A percentile compares a stretch with the other conserved stretches of the same genome.
Evolutionary conservation across 2,329 filamentous ascomycete species (phyloP).

Genomic region (Penicillium concentricum): DNA sequence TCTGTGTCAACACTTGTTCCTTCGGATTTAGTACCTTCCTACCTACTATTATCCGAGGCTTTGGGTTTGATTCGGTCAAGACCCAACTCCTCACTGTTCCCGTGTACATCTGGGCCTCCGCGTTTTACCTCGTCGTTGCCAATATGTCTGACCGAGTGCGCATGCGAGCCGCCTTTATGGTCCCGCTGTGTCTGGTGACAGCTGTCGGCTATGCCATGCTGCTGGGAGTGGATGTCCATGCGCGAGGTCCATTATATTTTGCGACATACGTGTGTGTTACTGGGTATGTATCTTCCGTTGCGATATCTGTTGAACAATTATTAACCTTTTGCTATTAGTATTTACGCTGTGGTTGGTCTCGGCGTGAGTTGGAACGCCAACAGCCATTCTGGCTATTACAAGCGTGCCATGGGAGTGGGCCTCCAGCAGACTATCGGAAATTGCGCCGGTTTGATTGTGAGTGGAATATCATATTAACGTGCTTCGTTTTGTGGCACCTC

Average conservation of each 20-base stretch:
- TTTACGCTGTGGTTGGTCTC: conserved; percentile 13
- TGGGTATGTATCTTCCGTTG: conserved; percentile 3
- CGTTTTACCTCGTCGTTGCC: conserved; percentile 12
- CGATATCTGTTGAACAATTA: neutral
- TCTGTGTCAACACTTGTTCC: conserved; percentile 46
- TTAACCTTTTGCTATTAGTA: neutral
- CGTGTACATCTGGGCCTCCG: conserved; percentile 16
- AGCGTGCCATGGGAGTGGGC: conserved; percentile 13
- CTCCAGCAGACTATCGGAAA: conserved; percentile 15
- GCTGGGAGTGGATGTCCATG: conserved; percentile 10
- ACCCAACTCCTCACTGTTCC: conserved; percentile 18
- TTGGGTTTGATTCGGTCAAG: conserved; percentile 46
- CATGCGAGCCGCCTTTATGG: conserved; percentile 13
- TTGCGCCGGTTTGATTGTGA: conserved; percentile 12
- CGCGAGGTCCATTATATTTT: conserved; percentile 11
- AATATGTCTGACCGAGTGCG: conserved; percentile 11
- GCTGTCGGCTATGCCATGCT: conserved; percentile 14
- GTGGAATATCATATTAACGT: neutral
- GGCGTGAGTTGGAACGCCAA: conserved; percentile 16
- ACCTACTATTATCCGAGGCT: conserved; percentile 49
- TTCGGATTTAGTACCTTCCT: conserved; percentile 54
- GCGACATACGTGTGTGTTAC: conserved; percentile 16
- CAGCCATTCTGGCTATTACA: conserved; percentile 14
- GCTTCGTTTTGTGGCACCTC: neutral
- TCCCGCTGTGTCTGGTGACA: conserved; percentile 11